Conservation (phyloP, 169 alveolate species). For the Eimeria tenella region DNA sequence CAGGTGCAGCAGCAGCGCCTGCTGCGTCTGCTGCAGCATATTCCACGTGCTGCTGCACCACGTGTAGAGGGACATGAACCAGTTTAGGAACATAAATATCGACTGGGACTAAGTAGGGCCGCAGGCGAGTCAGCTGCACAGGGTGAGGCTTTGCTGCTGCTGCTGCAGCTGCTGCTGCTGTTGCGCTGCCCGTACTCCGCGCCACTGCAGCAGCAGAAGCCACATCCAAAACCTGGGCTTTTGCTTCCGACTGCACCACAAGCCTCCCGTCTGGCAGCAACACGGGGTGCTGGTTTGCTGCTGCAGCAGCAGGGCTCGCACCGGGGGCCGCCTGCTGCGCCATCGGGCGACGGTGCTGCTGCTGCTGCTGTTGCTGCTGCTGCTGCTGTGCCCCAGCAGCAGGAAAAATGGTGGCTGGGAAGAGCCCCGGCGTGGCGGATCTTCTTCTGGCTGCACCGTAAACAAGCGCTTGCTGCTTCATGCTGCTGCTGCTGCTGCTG, state of each 20-base stretch:
- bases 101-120: neutral
- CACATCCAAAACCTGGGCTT: neutral
- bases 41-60: neutral
- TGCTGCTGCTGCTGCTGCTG: constrained; percentile 5
- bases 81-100: neutral
- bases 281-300: neutral
- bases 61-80: neutral
- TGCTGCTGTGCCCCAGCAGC: neutral
- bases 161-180: neutral
- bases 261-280: neutral
- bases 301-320: neutral
- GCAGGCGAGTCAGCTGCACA: neutral
- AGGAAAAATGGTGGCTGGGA: neutral
- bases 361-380: neutral
- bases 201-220: neutral
- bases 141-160: neutral
- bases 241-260: neutral
- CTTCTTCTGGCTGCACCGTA: neutral
- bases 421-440: neutral
- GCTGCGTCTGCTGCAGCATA: neutral
- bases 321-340: neutral
- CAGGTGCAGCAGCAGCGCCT: neutral
- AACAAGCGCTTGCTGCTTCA: neutral
- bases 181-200: neutral
- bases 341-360: neutral